phyloP scores from a whole-genome alignment of 129 eudicot genomes.

The Helianthus tuberosus region DNA sequence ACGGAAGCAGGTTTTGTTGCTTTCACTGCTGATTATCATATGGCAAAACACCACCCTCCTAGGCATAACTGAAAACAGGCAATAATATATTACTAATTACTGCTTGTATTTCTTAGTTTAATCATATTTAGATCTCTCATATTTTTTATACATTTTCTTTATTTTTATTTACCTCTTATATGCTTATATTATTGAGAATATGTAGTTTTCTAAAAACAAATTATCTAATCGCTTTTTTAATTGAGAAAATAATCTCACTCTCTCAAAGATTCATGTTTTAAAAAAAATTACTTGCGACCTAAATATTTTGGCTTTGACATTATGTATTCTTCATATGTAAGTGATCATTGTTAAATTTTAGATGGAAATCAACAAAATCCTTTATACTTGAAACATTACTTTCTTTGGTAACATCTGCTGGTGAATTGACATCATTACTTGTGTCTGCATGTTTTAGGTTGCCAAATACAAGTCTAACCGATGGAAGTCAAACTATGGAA shows the following conservation, averaged over 20 bases:
- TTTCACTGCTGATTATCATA: constrained; percentile 60
- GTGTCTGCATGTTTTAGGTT: no score
- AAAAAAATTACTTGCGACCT: background rate
- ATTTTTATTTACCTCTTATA: constrained; percentile 1
- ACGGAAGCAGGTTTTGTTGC: constrained; percentile 54
- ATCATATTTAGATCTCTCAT: constrained; percentile 21
- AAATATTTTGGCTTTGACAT: background rate
- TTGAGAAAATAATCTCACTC: background rate
- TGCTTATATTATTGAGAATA: constrained; percentile 1
- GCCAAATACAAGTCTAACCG: no score
- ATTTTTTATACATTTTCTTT: background rate
- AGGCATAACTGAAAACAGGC: constrained; percentile 56
- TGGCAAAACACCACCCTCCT: constrained; percentile 65
- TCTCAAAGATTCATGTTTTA: background rate
- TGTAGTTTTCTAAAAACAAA: background rate
- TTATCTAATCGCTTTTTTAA: background rate
- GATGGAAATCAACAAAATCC: no score
- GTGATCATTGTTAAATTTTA: no score
- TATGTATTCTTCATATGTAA: background rate
- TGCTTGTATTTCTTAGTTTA: constrained; percentile 28
- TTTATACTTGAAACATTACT: no score
- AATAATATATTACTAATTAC: constrained; percentile 33
- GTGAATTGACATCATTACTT: no score
- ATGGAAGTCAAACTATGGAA: no score
- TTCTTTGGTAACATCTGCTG: no score